Evolutionary conservation across 768 basidiomycete species (phyloP).

Genomic region (Mrakia frigida): DNA sequence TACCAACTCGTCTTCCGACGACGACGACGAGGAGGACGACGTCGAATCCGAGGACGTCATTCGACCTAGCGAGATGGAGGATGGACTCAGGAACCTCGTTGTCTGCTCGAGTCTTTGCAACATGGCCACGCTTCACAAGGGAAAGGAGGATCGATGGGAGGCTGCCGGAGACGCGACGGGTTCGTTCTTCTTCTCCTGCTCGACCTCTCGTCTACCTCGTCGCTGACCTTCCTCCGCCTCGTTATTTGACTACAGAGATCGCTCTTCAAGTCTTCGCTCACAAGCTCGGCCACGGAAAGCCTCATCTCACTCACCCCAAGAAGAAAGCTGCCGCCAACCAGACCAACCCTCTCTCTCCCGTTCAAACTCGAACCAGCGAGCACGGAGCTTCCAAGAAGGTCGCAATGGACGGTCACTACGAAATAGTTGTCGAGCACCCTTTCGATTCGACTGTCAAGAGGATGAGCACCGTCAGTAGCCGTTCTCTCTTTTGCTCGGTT

Average conservation of each 20-base stretch:
- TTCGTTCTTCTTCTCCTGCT: too few species aligned
- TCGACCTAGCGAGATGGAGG: conserved; percentile 34
- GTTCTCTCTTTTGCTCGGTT: not conserved
- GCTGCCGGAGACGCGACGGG: conserved; percentile 52
- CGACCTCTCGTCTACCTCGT: not conserved
- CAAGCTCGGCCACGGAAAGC: conserved; percentile 51
- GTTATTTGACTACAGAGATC: not conserved
- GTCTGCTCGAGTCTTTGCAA: conserved; percentile 48
- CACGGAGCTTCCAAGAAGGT: conserved; percentile 17
- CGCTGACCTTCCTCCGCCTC: not conserved
- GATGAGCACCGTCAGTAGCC: conserved; percentile 43
- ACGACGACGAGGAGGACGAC: conserved; percentile 34
- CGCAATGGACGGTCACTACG: conserved; percentile 40
- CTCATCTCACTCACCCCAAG: conserved; percentile 41
- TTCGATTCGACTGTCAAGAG: conserved; percentile 55
- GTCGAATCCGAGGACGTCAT: conserved; percentile 40
- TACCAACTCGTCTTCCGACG: not conserved
- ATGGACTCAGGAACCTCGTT: conserved; percentile 40
- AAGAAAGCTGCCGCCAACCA: conserved; percentile 13
- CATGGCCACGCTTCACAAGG: conserved; percentile 45
- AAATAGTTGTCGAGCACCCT: conserved; percentile 48
- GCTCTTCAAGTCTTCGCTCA: conserved; percentile 46
- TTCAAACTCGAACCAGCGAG: conserved; percentile 21
- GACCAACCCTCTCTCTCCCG: conserved; percentile 27
- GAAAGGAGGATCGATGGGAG: conserved; percentile 47